A percentile compares a stretch with the other conserved stretches of the same genome.
These are phyloP conservation scores for Hygrophila difformis DNA, from an alignment of 257 asterid genomes.

Conservation along the genomic window DNA sequence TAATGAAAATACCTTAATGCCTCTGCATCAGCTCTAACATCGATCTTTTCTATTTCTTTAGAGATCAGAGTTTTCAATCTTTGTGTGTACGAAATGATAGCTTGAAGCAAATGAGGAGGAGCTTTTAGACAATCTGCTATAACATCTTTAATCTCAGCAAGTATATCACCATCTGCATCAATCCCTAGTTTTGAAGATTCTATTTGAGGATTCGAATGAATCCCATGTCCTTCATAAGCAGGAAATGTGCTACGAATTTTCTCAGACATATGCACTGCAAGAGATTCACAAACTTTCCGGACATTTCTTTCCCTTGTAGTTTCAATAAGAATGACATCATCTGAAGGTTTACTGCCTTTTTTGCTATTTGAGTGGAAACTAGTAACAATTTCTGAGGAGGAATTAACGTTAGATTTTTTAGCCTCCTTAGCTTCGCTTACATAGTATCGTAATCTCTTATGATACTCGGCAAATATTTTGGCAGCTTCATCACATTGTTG, in stretches of 20 bases:
- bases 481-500: slow-evolving; percentile 98
- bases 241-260: slow-evolving; percentile 76
- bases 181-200: slow-evolving; percentile 78
- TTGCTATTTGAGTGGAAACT: slow-evolving; percentile 55
- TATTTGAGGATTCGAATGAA: slow-evolving; percentile 59
- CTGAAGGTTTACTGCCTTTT: slow-evolving; percentile 64
- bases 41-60: slow-evolving; percentile 75
- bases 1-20: slow-evolving; percentile 55
- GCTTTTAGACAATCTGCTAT: slow-evolving; percentile 62
- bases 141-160: slow-evolving; percentile 59
- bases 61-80: slow-evolving; percentile 52
- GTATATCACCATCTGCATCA: slow-evolving; percentile 59
- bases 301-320: slow-evolving; percentile 78
- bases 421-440: slow-evolving; percentile 83
- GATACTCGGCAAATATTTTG: slow-evolving; percentile 89
- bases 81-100: slow-evolving; percentile 73
- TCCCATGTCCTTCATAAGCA: slow-evolving; percentile 87
- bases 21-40: slow-evolving; percentile 95
- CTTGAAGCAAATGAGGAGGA: slow-evolving; percentile 85
- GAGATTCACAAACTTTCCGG: slow-evolving; percentile 81
- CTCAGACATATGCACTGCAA: slow-evolving; percentile 62
- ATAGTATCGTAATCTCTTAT: slow-evolving; percentile 69
- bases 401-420: slow-evolving; percentile 49
- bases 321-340: slow-evolving; percentile 78
- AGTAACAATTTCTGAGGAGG: slow-evolving; percentile 59